Conservation (phyloP, 106 monocot genomes). For the Dioscorea dumetorum region DNA sequence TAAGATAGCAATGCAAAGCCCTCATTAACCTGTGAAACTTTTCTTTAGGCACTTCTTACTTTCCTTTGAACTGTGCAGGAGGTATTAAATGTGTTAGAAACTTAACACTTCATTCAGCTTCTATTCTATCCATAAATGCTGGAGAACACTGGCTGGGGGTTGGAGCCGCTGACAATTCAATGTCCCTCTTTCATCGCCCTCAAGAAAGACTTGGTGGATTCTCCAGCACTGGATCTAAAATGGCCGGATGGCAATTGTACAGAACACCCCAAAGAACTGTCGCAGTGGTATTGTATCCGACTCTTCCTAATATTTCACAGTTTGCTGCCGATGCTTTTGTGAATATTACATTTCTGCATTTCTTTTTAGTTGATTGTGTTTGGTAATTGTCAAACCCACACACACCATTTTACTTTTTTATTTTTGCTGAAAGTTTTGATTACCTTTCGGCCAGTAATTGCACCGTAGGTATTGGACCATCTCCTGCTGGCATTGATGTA, state of each 20-base stretch:
- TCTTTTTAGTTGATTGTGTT: not conserved
- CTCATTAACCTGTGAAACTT: too few species aligned
- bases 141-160: slow-evolving; percentile 94
- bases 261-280: slow-evolving; percentile 91
- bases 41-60: not conserved
- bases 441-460: not conserved
- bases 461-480: too few species aligned
- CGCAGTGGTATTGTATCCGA: slow-evolving; percentile 56
- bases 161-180: slow-evolving; percentile 98
- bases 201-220: slow-evolving; percentile 95
- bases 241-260: slow-evolving; percentile 94
- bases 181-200: slow-evolving; percentile 94
- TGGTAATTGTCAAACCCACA: not conserved
- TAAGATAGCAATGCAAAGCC: too few species aligned
- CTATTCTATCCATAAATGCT: slow-evolving; percentile 87
- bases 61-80: slow-evolving; percentile 29
- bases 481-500: too few species aligned
- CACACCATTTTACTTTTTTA: not conserved
- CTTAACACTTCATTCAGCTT: slow-evolving; percentile 65
- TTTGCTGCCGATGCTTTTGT: not conserved
- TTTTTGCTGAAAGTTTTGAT: not conserved
- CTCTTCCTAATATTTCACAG: not conserved
- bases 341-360: not conserved
- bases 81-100: slow-evolving; percentile 87
- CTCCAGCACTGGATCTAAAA: slow-evolving; percentile 70